Evolutionary conservation across 306 rosid species (phyloP), one percentile per base, ranked within the genome.

Genomic region (Vigna unguiculata): DNA sequence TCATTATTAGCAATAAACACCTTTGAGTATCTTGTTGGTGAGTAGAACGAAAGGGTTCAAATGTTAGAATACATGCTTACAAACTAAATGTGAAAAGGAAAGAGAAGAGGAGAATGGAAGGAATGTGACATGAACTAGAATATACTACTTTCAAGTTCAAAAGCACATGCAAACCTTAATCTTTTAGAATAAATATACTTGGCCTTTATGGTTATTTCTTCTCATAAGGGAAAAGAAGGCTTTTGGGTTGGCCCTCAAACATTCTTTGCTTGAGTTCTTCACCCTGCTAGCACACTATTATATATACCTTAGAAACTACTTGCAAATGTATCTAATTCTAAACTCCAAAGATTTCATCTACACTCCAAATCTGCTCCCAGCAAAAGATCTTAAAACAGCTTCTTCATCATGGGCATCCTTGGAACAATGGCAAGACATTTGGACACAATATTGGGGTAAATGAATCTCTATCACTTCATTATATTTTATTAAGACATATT

Each of bases 401-500:
- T 74, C 72, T 51, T 72, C 84, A 55, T 65, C 67, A 93, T 93
- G 98, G 96, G 96, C 61, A 49, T 88, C 75, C 88, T 93, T 60
- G 96, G 80, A 67, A 80, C 86, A 40, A 62, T 90, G 9, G 97
- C 92, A 46, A 91, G 86, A 82, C 45, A 82, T 81, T 75, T 91
- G 74, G 90, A 93, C 75, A 20, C 92, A 12, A 1, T 93, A 45
- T 48, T 87, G 71, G 96, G 98, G 98, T 93, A 89, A 41, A 45
- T 54, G n/a, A 25, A 45, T 52, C 12, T 70, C 41, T 22, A 4
- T 40, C 7, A 40, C 21, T 9, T 38, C 6, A 17, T 40, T 65
- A 19, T 65, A 9, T 65, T 40, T 65, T 15, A 40, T 40, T 3
- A 65, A 21, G 9, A 65, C 11, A 20, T 28, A 28, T 28, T 28